Evolutionary conservation across 768 basidiomycete species (phyloP), one percentile per base, ranked within the genome.

Genomic region (Podaxis sp.): DNA sequence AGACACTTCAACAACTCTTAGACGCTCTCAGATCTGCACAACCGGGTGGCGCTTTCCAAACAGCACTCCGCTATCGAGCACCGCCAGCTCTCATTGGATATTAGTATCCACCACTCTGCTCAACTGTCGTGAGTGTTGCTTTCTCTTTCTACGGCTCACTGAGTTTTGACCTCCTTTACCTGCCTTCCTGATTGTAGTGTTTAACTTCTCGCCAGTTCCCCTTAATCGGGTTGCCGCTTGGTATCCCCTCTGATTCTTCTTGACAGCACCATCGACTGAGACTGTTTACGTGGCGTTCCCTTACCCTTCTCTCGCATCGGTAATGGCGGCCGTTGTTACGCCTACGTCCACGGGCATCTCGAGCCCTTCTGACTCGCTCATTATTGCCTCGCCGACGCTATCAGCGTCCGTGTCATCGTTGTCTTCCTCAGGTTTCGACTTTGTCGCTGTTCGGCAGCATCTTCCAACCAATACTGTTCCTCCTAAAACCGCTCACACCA

Each of bases 371-470:
- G 61, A 62, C 33, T 62, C 64, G n/a, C 54, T 64, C 30, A 66
- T 68, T 6, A 40, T 63, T 38, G 63, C 59, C 36, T 70, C 70
- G 28, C 69, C 69, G 1, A 28, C 68, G 12, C 64, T 69, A 52
- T 75, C 75, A 30, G 59, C 68, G 42, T 75, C 75, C 33, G 59
- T 67, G 42, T 68, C 70, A 40, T 73, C 74, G 12, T 60, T 67
- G 8, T 73, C 71, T 26, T 75, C 74, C 15, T 76, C 72, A 62
- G 72, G 74, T 61, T 67, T 73, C 38, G 49, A 64, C 64, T 75
- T 61, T 75, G 74, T 33, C 66, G 68, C 19, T 63, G 66, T 12
- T 68, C 69, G 30, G 13, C 53, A 46, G 28, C 52, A 38, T 24
- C 30, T 55, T 52, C 33, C 26, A 52, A 46, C 5, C 26, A 19